Conservation (phyloP, 225 moss, liverwort and hornwort genomes). For the Asterella californica region DNA sequence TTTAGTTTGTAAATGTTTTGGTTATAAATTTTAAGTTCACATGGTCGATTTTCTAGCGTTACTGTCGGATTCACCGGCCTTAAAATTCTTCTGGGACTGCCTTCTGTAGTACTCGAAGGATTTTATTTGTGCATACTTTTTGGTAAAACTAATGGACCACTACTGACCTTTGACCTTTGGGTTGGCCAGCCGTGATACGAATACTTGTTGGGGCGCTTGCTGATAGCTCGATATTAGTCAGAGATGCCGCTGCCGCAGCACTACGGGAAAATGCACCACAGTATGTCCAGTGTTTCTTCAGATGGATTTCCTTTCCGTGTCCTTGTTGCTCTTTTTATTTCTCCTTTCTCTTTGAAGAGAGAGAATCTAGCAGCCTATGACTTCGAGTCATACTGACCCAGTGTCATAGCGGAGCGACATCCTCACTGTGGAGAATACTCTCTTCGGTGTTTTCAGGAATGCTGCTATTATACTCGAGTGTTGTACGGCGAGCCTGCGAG, state of each 20-base stretch:
- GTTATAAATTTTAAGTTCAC: background rate
- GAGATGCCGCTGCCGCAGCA: conserved; percentile 81
- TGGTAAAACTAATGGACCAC: background rate
- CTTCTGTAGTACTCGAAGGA: background rate
- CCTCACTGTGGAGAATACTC: background rate
- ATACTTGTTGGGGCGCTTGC: conserved; percentile 92
- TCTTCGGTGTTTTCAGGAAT: conserved; percentile 56
- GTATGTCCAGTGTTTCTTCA: conserved; percentile 42
- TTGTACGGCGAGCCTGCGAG: conserved; percentile 93
- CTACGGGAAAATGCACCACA: conserved; percentile 76
- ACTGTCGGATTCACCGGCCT: no score
- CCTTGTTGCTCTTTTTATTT: background rate
- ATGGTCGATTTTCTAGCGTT: background rate
- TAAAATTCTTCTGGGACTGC: background rate
- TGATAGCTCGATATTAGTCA: conserved; percentile 74
- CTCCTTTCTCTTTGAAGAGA: background rate
- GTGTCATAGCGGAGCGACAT: background rate
- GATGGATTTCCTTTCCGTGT: background rate
- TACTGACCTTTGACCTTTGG: conserved; percentile 8
- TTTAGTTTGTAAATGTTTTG: background rate
- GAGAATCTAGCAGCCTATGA: background rate
- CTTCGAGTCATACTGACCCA: background rate
- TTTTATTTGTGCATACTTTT: background rate
- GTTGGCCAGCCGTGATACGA: conserved; percentile 67
- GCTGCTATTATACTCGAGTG: conserved; percentile 88